A percentile compares a stretch with the other conserved stretches of the same genome.
Evolutionary conservation across 2,329 filamentous ascomycete species (phyloP).

Genomic region (Ophiostoma novo-ulmi): DNA sequence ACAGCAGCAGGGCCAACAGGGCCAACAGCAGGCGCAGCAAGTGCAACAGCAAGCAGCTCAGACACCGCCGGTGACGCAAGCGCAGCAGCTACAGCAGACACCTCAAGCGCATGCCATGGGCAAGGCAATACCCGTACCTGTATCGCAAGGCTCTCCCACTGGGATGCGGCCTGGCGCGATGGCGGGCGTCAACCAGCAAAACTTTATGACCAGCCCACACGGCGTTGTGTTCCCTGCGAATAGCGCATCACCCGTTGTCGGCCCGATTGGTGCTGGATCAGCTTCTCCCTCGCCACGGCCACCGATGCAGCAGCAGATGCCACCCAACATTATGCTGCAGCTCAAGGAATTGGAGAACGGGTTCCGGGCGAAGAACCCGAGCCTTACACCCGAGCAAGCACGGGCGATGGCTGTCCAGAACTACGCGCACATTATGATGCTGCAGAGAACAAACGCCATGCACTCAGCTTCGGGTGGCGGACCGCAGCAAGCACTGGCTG

Average conservation of each 20-base stretch:
- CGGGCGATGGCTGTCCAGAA: constrained; percentile 50
- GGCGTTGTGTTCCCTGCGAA: constrained; percentile 47
- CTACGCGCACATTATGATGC: constrained; percentile 44
- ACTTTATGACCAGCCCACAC: constrained; percentile 49
- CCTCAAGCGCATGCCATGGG: constrained; percentile 25
- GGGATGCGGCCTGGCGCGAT: constrained; percentile 36
- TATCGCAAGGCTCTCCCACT: constrained; percentile 34
- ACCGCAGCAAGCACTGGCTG: constrained; percentile 44
- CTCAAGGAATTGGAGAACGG: constrained; percentile 49
- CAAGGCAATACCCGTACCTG: constrained; percentile 23
- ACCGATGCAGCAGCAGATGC: constrained; percentile 41
- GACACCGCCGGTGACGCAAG: constrained; percentile 25
- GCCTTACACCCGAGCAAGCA: constrained; percentile 45
- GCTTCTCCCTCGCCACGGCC: constrained; percentile 40
- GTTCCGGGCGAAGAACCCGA: constrained; percentile 49
- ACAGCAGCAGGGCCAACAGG: constrained; percentile 37
- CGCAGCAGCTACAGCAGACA: constrained; percentile 18
- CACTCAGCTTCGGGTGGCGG: constrained; percentile 49
- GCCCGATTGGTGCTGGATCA: constrained; percentile 40
- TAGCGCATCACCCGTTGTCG: constrained; percentile 38
- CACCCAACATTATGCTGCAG: constrained; percentile 45
- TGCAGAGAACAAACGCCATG: constrained; percentile 48
- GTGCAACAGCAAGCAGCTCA: constrained; percentile 33
- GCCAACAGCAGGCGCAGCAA: constrained; percentile 29
- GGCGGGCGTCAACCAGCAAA: constrained; percentile 47